Evolutionary conservation across 148 eudicot genomes (phyloP), one percentile per base, ranked within the genome.

Genomic region (Cornus controversa): DNA sequence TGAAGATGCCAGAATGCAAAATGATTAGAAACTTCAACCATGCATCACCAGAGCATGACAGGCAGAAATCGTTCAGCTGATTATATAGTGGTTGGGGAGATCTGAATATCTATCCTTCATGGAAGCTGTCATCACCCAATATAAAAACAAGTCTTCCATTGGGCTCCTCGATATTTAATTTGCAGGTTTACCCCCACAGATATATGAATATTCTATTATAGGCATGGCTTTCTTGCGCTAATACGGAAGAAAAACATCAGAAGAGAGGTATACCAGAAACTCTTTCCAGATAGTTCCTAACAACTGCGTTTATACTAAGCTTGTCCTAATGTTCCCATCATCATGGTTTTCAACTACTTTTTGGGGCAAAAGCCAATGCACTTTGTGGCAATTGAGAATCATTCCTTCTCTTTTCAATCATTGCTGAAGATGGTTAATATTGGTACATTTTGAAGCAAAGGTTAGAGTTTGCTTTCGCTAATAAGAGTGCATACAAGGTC

Each of bases 61-160:
- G 2, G 26, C 10, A 20, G 37, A 63, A 75, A 65, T 42, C 20
- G 10, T 20, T 25, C 42, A 65, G 25, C 10, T 65, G 70, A 42
- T 75, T 66, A 45, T 36, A 74, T 34, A 73, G 10, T 29, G 66
- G 69, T 18, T 6, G n/a, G n/a, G n/a, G n/a, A n/a, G 53, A 62
- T 37, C 68, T 34, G 53, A 67, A 34, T 47, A 54, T 60, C 13
- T 31, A 18, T 22, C 57, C 47, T 24, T 47, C 29, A 22, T 3
- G 20, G 14, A 5, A 22, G 50, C 53, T n/a, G 29, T 60, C 40
- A 27, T 20, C 25, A 27, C 42, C 65, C 10, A 50, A n/a, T n/a
- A n/a, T 18, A 53, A 50, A 53, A 13, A 10, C 74, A 50, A 50
- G 34, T 34, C 64, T 72, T 36, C 27, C 37, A 26, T 25, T 3